phyloP scores from a whole-genome alignment of 176 grass and related monocot species.

The Ensete glaucum region DNA sequence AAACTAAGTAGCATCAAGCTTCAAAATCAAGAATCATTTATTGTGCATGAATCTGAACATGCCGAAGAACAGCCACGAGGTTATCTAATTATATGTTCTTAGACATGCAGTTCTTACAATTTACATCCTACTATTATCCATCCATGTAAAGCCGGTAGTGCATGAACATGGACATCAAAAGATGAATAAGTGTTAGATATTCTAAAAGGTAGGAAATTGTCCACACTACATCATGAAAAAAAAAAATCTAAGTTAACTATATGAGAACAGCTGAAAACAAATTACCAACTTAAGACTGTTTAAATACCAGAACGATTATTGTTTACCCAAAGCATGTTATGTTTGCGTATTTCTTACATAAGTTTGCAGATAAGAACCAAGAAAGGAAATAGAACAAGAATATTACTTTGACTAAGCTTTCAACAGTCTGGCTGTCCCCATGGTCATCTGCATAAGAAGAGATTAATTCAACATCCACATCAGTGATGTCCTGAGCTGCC shows the following conservation, averaged over 20 bases:
- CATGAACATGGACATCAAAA: background rate
- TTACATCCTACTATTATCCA: no score
- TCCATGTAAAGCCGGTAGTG: no score
- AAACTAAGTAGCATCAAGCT: background rate
- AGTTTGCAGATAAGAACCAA: background rate
- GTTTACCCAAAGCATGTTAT: background rate
- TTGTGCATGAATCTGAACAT: background rate
- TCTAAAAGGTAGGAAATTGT: background rate
- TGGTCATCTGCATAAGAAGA: conserved; percentile 55
- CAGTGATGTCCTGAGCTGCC: conserved; percentile 46
- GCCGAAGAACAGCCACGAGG: background rate
- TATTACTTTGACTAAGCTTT: conserved; percentile 22
- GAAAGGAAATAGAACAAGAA: background rate
- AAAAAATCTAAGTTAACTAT: no score
- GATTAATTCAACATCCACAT: conserved; percentile 41
- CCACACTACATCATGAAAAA: no score
- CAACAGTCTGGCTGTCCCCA: conserved; percentile 21
- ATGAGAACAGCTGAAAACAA: no score
- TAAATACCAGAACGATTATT: no score
- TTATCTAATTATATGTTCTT: background rate
- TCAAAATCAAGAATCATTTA: background rate
- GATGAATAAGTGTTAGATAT: background rate
- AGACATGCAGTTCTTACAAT: background rate
- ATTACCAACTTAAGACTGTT: no score
- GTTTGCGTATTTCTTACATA: background rate